A percentile compares a stretch with the other conserved stretches of the same genome.
Conservation (phyloP, 2,329 filamentous ascomycete genomes). For the Sarocladiaceae sp. region DNA sequence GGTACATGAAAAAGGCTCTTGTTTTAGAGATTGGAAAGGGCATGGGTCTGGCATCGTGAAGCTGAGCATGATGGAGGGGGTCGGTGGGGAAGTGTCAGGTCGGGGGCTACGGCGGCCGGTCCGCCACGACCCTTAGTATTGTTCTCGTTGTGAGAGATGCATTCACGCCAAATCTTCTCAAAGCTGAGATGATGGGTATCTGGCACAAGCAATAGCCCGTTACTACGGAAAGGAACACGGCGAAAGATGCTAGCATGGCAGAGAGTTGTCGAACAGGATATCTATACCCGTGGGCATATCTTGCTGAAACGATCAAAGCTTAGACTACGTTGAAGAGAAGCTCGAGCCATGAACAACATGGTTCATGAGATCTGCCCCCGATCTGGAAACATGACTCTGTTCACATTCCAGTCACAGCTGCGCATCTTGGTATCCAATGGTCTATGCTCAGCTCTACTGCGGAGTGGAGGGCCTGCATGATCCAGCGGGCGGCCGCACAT, state of each 20-base stretch:
- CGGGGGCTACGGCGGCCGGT: conserved; percentile 2
- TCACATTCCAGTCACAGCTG: not conserved
- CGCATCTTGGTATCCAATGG: not conserved
- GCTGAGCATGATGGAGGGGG: not conserved
- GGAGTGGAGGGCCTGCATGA: not conserved
- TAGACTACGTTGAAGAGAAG: not conserved
- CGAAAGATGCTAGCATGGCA: not conserved
- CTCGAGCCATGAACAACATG: not conserved
- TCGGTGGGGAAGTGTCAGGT: not conserved
- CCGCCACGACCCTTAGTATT: conserved; percentile 16
- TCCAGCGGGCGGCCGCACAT: not conserved
- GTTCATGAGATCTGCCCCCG: not conserved
- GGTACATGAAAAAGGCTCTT: conserved; percentile 79
- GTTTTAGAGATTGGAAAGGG: conserved; percentile 72
- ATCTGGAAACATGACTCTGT: not conserved
- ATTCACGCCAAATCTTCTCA: not conserved
- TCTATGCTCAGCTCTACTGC: too few relatives aligned
- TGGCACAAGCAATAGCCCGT: not conserved
- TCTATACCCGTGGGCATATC: not conserved
- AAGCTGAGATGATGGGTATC: not conserved
- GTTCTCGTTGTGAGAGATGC: conserved; percentile 8
- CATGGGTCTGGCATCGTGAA: conserved; percentile 55
- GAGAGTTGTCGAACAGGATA: not conserved
- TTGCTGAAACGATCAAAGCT: not conserved
- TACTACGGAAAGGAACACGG: not conserved